Percentiles rank a stretch among this genome's conserved stretches.
Evolutionary conservation across 345 rosid genomes (phyloP).

Genomic region (Durio zibethinus): DNA sequence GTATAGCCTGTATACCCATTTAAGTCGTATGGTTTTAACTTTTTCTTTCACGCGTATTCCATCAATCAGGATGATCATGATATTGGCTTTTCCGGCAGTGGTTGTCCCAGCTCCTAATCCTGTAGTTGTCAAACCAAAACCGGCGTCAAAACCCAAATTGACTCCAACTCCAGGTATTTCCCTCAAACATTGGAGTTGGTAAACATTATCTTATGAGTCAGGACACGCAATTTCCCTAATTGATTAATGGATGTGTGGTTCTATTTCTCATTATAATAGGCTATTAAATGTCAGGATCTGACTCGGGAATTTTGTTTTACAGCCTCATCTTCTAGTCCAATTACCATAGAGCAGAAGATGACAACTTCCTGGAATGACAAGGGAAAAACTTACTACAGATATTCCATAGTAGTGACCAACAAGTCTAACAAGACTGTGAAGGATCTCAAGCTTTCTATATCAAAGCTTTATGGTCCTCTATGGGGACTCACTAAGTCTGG

Average conservation of each 20-base stretch:
- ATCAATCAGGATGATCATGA: constrained; percentile 5
- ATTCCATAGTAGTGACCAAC: constrained; percentile 74
- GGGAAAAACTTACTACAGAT: constrained; percentile 80
- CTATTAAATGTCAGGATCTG: neutral
- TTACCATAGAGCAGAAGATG: constrained; percentile 66
- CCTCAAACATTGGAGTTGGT: neutral
- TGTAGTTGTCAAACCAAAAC: constrained; percentile 39
- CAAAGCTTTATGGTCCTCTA: constrained; percentile 84
- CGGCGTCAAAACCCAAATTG: constrained; percentile 40
- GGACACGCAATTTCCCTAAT: neutral
- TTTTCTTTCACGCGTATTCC: neutral
- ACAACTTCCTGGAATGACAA: constrained; percentile 67
- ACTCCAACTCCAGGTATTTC: constrained; percentile 63
- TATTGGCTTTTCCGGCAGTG: constrained; percentile 28
- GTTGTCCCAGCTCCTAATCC: constrained; percentile 49
- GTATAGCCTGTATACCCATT: constrained; percentile 11
- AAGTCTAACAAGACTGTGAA: constrained; percentile 64
- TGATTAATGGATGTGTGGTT: neutral
- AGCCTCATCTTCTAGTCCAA: constrained; percentile 47
- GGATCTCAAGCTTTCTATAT: constrained; percentile 63
- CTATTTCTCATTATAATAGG: neutral
- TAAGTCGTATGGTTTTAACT: neutral
- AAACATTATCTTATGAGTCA: neutral
- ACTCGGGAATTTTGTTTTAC: constrained; percentile 23
- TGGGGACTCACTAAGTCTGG: constrained; percentile 78